Percentiles rank a stretch among this genome's conserved stretches.
These are phyloP conservation scores for Eimeria praecox DNA, from an alignment of 169 alveolate genomes.

Conservation along the genomic window DNA sequence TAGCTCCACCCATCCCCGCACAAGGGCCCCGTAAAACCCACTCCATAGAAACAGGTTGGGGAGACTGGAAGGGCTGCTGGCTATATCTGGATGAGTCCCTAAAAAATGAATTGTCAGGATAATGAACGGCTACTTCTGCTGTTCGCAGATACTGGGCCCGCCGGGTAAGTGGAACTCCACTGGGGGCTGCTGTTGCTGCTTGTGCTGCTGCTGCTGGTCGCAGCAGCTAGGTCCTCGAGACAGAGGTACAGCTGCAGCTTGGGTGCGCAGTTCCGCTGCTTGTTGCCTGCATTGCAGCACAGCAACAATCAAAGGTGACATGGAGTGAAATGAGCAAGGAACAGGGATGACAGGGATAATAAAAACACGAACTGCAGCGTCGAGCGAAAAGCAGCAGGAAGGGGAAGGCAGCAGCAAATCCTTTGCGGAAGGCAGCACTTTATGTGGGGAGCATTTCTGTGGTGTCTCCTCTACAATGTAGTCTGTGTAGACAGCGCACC, in stretches of 20 bases:
- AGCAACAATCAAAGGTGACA: neutral
- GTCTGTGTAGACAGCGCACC: neutral
- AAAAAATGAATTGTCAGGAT: neutral
- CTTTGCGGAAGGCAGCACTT: too few species aligned
- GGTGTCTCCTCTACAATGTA: neutral
- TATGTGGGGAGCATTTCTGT: too few species aligned
- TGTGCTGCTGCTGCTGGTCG: neutral
- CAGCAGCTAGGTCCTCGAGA: neutral
- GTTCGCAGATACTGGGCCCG: neutral
- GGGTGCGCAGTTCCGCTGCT: conserved; percentile 12
- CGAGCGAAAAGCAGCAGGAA: neutral
- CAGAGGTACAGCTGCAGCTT: neutral
- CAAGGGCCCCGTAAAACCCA: neutral
- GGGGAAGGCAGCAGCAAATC: neutral
- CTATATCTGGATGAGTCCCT: neutral
- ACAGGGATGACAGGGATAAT: neutral
- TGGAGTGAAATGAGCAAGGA: neutral
- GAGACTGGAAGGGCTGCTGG: neutral
- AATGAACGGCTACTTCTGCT: neutral
- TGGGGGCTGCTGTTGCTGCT: neutral
- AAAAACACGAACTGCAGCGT: neutral
- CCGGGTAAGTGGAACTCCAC: neutral
- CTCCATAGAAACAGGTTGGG: neutral
- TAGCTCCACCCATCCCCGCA: neutral
- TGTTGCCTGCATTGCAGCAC: conserved; percentile 5